phyloP scores from a whole-genome alignment of 257 asterid species.

The Solanum infundibuliforme region DNA sequence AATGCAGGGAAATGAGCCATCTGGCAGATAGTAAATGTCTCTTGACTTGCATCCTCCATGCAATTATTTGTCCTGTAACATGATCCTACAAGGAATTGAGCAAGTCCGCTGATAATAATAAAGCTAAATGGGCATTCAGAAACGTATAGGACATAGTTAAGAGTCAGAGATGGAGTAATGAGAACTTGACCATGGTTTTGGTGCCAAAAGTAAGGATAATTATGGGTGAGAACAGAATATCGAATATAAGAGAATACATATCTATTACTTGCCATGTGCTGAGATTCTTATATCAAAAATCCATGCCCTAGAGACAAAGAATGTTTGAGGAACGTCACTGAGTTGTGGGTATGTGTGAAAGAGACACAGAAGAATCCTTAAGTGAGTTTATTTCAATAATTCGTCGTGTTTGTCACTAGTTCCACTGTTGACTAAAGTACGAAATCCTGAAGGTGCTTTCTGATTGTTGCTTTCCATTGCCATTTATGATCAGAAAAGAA shows the following conservation, averaged over 20 bases:
- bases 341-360: neutral
- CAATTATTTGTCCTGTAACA: neutral
- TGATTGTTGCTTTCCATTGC: neutral
- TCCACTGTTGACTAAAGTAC: neutral
- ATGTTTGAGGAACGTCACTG: neutral
- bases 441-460: neutral
- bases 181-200: neutral
- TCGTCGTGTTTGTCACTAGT: neutral
- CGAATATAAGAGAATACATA: neutral
- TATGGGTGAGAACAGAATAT: neutral
- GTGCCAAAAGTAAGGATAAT: neutral
- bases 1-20: neutral
- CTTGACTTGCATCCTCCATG: neutral
- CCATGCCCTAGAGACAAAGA: neutral
- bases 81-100: neutral
- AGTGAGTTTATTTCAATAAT: neutral
- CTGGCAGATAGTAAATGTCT: neutral
- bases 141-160: neutral
- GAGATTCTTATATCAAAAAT: neutral
- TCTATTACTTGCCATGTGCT: neutral
- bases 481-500: neutral
- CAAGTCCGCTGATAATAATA: neutral
- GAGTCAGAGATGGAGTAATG: neutral
- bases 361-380: neutral
- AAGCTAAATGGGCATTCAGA: neutral